phyloP scores from a whole-genome alignment of 306 rosid species.

The Rosa rugosa region DNA sequence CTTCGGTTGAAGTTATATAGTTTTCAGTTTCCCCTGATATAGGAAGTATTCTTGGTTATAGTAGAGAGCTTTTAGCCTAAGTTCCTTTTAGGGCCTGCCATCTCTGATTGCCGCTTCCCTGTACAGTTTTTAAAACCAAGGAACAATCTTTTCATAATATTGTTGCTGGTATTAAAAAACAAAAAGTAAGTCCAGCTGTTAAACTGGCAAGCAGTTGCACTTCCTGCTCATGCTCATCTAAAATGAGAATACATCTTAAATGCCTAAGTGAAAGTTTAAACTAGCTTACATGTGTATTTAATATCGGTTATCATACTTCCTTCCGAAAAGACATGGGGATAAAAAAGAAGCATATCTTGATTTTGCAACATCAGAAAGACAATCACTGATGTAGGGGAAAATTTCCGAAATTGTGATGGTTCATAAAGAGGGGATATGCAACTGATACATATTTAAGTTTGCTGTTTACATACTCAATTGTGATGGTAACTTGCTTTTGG shows the following conservation, averaged over 20 bases:
- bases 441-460: background rate
- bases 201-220: too few relatives aligned
- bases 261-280: background rate
- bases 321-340: background rate
- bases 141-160: background rate
- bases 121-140: background rate
- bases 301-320: background rate
- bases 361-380: background rate
- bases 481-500: background rate
- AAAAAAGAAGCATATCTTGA: background rate
- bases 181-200: too few relatives aligned
- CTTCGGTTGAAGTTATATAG: background rate
- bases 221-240: too few relatives aligned
- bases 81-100: background rate
- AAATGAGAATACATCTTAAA: background rate
- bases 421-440: background rate
- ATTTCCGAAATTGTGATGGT: background rate
- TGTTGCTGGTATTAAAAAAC: background rate
- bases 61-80: slow-evolving; percentile 8
- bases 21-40: background rate
- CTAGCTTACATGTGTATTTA: background rate
- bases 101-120: background rate
- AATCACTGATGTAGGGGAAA: background rate
- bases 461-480: background rate
- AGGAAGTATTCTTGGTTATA: background rate